A percentile compares a stretch with the other conserved stretches of the same genome.
These are phyloP conservation scores for Phyllosticta citribraziliensis DNA, from an alignment of 2,329 filamentous ascomycete species.

Conservation along the genomic window DNA sequence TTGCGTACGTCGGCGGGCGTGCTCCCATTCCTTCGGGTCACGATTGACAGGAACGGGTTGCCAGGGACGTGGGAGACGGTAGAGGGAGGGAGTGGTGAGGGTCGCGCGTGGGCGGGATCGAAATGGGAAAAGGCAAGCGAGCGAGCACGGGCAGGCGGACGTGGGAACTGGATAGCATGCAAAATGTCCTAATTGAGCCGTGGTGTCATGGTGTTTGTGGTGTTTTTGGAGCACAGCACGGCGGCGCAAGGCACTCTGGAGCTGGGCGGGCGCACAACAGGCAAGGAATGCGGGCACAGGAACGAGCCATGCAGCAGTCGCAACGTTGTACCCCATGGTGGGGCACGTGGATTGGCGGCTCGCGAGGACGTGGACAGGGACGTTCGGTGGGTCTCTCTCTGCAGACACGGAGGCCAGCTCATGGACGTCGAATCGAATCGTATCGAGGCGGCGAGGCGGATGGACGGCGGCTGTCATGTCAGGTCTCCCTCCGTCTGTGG, in stretches of 20 bases:
- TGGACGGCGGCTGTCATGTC: too few species aligned
- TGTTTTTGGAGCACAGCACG: background rate
- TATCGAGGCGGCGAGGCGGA: background rate
- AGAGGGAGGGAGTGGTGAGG: background rate
- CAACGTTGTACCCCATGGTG: background rate
- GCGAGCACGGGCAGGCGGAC: background rate
- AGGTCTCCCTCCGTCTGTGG: background rate
- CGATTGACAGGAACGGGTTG: background rate
- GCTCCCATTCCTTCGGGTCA: background rate
- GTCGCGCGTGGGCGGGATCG: background rate
- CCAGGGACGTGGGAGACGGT: background rate
- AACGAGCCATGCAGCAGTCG: background rate
- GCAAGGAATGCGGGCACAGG: background rate
- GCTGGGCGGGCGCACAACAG: background rate
- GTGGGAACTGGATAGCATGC: background rate
- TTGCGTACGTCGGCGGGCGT: background rate
- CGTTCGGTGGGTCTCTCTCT: too few species aligned
- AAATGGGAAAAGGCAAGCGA: background rate
- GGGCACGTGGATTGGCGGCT: background rate
- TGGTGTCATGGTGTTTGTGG: background rate
- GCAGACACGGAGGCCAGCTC: too few species aligned
- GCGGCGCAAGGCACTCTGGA: background rate
- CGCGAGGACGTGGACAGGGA: background rate
- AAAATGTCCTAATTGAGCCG: background rate
- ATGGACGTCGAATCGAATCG: background rate